Conservation (phyloP, 2,329 filamentous ascomycete genomes). For the Aaosphaeria pasadenensis region DNA sequence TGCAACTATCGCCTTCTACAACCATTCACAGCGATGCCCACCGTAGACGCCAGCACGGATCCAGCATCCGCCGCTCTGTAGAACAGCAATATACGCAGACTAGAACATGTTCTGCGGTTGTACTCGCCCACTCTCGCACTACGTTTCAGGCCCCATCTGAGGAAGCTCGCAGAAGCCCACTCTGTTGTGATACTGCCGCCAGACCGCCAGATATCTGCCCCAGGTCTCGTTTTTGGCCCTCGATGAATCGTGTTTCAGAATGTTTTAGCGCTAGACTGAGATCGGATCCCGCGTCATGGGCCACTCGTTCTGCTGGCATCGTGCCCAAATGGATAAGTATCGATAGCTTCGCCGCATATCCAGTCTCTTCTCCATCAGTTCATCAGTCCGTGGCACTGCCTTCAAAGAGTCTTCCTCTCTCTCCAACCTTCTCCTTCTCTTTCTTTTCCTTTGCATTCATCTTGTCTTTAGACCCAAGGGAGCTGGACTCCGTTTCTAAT, state of each 20-base stretch:
- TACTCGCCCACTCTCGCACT: constrained; percentile 34
- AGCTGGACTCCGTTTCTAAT: constrained; percentile 46
- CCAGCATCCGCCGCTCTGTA: constrained; percentile 12
- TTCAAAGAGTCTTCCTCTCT: constrained; percentile 18
- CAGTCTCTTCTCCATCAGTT: constrained; percentile 22
- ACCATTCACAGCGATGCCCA: constrained; percentile 23
- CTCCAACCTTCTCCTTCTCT: constrained; percentile 33
- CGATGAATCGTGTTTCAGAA: constrained; percentile 39
- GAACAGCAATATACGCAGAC: constrained; percentile 23
- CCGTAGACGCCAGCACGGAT: constrained; percentile 14
- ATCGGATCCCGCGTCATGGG: constrained; percentile 10
- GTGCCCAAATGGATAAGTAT: constrained; percentile 35
- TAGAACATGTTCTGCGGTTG: constrained; percentile 8
- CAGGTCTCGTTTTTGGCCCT: constrained; percentile 23
- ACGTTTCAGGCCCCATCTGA: constrained; percentile 36
- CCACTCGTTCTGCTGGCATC: constrained; percentile 32
- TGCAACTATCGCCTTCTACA: constrained; percentile 16
- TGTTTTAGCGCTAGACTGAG: constrained; percentile 33
- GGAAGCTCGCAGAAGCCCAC: constrained; percentile 21
- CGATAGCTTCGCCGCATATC: constrained; percentile 34
- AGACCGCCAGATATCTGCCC: constrained; percentile 23
- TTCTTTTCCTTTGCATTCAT: constrained; percentile 26
- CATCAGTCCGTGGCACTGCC: constrained; percentile 22
- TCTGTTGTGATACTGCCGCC: constrained; percentile 28
- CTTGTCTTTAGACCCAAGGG: constrained; percentile 40